Evolutionary conservation across 345 rosid genomes (phyloP).

Genomic region (Ricinus communis): DNA sequence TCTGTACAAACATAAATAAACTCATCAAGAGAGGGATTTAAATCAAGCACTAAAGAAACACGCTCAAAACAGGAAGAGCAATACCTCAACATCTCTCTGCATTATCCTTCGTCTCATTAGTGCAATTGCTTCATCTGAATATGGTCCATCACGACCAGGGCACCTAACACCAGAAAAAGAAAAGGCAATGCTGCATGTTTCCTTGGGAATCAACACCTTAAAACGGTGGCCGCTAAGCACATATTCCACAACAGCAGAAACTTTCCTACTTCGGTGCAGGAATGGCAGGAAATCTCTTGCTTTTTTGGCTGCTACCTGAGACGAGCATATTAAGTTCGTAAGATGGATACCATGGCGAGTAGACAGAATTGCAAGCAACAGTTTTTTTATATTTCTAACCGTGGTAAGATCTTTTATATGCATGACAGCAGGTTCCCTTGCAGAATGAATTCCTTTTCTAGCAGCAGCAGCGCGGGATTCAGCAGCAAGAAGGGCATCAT

Average conservation of each 20-base stretch:
- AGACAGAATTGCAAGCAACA: neutral
- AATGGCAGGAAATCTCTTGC: conserved; percentile 88
- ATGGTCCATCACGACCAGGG: conserved; percentile 90
- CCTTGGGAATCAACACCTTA: conserved; percentile 89
- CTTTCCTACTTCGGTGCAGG: conserved; percentile 67
- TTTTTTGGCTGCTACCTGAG: conserved; percentile 80
- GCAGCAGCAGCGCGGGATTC: conserved; percentile 79
- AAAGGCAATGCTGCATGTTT: conserved; percentile 92
- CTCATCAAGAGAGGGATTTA: conserved; percentile 8
- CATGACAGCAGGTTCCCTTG: conserved; percentile 70
- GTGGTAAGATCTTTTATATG: conserved; percentile 78
- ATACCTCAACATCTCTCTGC: conserved; percentile 98
- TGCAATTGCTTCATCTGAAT: conserved; percentile 91
- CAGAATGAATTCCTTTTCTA: conserved; percentile 81
- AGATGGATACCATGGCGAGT: neutral
- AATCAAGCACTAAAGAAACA: conserved; percentile 10
- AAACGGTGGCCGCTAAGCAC: conserved; percentile 98
- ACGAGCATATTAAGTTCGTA: conserved; percentile 15
- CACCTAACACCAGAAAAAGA: conserved; percentile 98
- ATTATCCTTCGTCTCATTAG: conserved; percentile 89
- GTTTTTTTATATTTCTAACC: conserved; percentile 41
- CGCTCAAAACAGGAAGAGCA: conserved; percentile 4
- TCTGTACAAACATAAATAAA: conserved; percentile 38
- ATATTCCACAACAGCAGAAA: conserved; percentile 88
- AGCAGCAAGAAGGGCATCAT: conserved; percentile 88